Conservation (phyloP, 1,139 yeast genomes). For the Diutina siamensis region DNA sequence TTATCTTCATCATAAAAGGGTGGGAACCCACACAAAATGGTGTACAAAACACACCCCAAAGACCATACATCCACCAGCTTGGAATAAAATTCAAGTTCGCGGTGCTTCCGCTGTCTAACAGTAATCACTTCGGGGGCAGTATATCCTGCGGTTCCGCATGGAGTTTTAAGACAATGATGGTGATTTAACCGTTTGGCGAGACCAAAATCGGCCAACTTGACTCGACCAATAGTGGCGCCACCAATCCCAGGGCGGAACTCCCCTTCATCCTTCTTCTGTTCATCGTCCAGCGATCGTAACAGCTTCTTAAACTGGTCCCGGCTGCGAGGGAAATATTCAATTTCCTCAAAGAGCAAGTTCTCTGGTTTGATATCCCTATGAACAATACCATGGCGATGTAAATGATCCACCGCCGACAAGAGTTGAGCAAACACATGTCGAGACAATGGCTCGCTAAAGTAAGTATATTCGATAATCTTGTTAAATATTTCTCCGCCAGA, state of each 20-base stretch:
- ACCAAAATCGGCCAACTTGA: slow-evolving; percentile 90
- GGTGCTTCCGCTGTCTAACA: slow-evolving; percentile 10
- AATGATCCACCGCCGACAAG: slow-evolving; percentile 67
- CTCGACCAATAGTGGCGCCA: slow-evolving; percentile 79
- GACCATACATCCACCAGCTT: slow-evolving; percentile 97
- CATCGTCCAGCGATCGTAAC: slow-evolving; percentile 66
- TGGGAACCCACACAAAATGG: slow-evolving; percentile 88
- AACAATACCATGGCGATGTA: slow-evolving; percentile 81
- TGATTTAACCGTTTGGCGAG: slow-evolving; percentile 72
- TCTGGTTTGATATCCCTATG: slow-evolving; percentile 96
- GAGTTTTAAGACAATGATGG: slow-evolving; percentile 46
- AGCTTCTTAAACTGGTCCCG: slow-evolving; percentile 22
- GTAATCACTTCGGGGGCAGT: slow-evolving; percentile 90
- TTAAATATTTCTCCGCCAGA: slow-evolving; percentile 94
- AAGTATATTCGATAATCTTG: slow-evolving; percentile 83
- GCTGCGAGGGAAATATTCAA: slow-evolving; percentile 32
- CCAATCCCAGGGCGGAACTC: slow-evolving; percentile 65
- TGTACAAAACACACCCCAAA: slow-evolving; percentile 83
- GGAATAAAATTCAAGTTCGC: slow-evolving; percentile 68
- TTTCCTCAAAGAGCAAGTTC: slow-evolving; percentile 56
- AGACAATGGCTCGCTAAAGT: slow-evolving; percentile 76
- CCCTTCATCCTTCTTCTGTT: slow-evolving; percentile 78
- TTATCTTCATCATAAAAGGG: slow-evolving; percentile 90
- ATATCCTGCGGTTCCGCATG: slow-evolving; percentile 75
- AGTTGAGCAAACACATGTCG: slow-evolving; percentile 80